Evolutionary conservation across 2,329 filamentous ascomycete species (phyloP), one percentile per base, ranked within the genome.

Genomic region (Lizonia empirigonia): DNA sequence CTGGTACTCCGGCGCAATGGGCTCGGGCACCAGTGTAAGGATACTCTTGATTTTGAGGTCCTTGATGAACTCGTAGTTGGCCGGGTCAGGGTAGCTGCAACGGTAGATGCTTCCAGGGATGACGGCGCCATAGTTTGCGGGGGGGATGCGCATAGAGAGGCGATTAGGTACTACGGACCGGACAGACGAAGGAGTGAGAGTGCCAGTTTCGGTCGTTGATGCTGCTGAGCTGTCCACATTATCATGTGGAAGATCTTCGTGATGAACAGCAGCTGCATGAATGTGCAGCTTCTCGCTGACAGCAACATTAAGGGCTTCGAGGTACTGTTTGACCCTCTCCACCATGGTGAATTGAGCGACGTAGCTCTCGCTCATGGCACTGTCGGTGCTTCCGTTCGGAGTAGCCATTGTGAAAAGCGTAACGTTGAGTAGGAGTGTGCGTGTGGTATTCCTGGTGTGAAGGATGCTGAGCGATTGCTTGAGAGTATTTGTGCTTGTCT

Each of bases 61-160:
- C 62, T 82, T 77, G 46, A 96, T 76, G 65, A 89, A 93, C 3
- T 78, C 78, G 57, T 89, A 88, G 65, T 96, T 87, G 49, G 86
- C 81, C 5, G 80, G 73, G 55, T 85, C 78, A 2, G 92, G 92
- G 68, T 91, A 96, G 59, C 87, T 88, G 72, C 90, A 93, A 44
- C 92, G 84, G 70, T 90, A 96, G 22, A 97, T 80, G 9, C 85
- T 78, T 7, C 87, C 86, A 6, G 85, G 82, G 16, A 87, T 76
- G 16, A 96, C 87, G 22, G 85, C 76, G 15, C 88, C 90, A 72
- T 93, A 96, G 68, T 96, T 96, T 58, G 76, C 64, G 1, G 89
- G 89, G n/a, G 76, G 76, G 13, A 74, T 58, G 5, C 73, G 58
- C 26, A 71, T 66, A 33, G 64, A 62, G 16, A 78, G 63, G n/a